Conservation (phyloP, 2,329 filamentous ascomycete species). For the Diaporthe velutina region DNA sequence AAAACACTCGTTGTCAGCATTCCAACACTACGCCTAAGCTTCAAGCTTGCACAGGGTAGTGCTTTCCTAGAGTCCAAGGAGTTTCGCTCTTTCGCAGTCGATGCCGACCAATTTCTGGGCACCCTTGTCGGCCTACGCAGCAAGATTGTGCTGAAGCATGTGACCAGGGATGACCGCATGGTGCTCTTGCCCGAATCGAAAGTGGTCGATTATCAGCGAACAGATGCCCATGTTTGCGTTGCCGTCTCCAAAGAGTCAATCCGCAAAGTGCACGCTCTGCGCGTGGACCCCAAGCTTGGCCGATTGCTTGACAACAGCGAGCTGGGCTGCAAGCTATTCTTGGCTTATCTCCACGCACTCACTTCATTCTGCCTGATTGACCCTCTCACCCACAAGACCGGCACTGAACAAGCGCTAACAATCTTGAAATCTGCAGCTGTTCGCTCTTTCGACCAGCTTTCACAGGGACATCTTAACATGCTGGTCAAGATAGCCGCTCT, state of each 20-base stretch:
- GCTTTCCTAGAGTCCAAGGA: constrained; percentile 57
- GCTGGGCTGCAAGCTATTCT: constrained; percentile 63
- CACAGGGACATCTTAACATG: constrained; percentile 49
- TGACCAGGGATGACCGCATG: constrained; percentile 46
- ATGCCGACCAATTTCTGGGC: constrained; percentile 58
- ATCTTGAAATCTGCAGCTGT: constrained; percentile 64
- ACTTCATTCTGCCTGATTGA: constrained; percentile 67
- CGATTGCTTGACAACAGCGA: constrained; percentile 63
- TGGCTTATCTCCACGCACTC: constrained; percentile 66
- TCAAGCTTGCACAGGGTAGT: constrained; percentile 50
- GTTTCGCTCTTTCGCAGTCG: constrained; percentile 63
- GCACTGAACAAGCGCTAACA: constrained; percentile 65
- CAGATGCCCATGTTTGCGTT: constrained; percentile 51
- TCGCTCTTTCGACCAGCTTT: constrained; percentile 60
- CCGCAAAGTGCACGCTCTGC: constrained; percentile 55
- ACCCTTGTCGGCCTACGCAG: constrained; percentile 62
- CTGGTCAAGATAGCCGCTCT: constrained; percentile 55
- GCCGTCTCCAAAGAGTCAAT: constrained; percentile 45
- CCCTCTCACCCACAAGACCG: constrained; percentile 60
- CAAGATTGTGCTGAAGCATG: constrained; percentile 59
- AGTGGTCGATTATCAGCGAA: constrained; percentile 38
- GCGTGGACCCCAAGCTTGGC: constrained; percentile 62
- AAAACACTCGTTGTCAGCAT: constrained; percentile 54
- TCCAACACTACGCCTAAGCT: constrained; percentile 62
- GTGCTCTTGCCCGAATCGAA: constrained; percentile 55